Percentiles rank a stretch among this genome's conserved stretches.
Evolutionary conservation across 441 rosid species (phyloP).

Genomic region (Eruca vesicaria): DNA sequence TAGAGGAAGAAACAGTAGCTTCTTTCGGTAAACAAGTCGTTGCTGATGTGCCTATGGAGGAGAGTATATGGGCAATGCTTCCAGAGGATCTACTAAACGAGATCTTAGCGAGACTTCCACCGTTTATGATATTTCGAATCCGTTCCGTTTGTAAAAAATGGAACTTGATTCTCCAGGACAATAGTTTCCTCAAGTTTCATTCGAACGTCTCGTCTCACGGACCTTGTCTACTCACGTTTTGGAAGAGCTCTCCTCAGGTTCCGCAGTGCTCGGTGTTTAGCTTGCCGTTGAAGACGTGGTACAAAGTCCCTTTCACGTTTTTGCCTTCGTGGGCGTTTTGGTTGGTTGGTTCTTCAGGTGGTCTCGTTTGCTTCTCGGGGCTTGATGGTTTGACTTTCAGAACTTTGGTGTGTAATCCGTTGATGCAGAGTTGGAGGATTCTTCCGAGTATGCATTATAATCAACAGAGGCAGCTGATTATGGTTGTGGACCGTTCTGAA

Average conservation of each 20-base stretch:
- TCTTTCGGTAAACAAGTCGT: conserved; percentile 72
- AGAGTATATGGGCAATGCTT: conserved; percentile 89
- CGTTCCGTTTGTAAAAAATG: conserved; percentile 91
- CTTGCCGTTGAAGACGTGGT: conserved; percentile 88
- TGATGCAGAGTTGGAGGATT: conserved; percentile 80
- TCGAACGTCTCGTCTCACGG: conserved; percentile 90
- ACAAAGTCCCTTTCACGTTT: conserved; percentile 79
- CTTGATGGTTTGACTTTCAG: conserved; percentile 79
- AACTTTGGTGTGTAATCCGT: conserved; percentile 85
- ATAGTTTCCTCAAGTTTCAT: conserved; percentile 83
- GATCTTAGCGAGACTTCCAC: conserved; percentile 88
- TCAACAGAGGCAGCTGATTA: conserved; percentile 82
- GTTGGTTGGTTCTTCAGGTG: conserved; percentile 91
- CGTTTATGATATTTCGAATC: conserved; percentile 86
- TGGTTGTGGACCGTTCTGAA: conserved; percentile 77
- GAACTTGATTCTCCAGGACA: conserved; percentile 89
- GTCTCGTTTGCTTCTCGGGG: conserved; percentile 91
- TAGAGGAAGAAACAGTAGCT: conserved; percentile 84
- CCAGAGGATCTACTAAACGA: conserved; percentile 93
- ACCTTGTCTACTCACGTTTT: conserved; percentile 84
- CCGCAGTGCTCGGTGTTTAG: conserved; percentile 92
- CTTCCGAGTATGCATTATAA: conserved; percentile 84
- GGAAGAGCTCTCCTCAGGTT: conserved; percentile 80
- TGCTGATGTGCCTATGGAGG: conserved; percentile 87
- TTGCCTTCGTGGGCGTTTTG: conserved; percentile 92